Evolutionary conservation across 164 flowering plant species (phyloP).

Genomic region (Malania oleifera): DNA sequence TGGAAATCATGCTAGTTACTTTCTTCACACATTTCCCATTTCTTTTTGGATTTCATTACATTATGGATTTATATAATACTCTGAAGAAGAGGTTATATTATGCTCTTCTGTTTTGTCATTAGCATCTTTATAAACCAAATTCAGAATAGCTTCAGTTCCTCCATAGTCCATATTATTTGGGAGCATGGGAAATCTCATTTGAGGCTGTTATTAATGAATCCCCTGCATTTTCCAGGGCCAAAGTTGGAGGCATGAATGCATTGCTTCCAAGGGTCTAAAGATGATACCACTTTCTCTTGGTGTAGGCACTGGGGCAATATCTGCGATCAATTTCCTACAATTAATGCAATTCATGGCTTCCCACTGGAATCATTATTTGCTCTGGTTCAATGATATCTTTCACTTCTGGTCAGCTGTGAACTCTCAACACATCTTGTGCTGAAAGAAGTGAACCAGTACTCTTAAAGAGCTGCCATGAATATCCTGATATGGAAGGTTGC

Average conservation of each 20-base stretch:
- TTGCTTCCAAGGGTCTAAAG: constrained; percentile 3
- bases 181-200: background rate
- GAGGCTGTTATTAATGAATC: background rate
- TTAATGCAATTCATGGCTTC: background rate
- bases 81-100: too few species aligned
- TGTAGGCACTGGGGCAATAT: background rate
- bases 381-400: background rate
- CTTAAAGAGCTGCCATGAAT: too few species aligned
- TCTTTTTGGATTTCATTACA: too few species aligned
- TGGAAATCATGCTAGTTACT: too few species aligned
- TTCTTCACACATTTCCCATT: too few species aligned
- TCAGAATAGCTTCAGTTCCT: background rate
- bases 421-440: background rate
- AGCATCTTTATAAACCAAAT: background rate
- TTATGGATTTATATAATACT: too few species aligned
- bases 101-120: too few species aligned
- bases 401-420: background rate
- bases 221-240: constrained; percentile 9
- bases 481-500: too few species aligned
- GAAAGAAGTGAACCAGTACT: too few species aligned
- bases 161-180: background rate
- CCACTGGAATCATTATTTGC: background rate
- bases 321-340: background rate
- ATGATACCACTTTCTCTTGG: constrained; percentile 3
- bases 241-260: background rate